Percentiles rank a stretch among this genome's conserved stretches.
phyloP scores from a whole-genome alignment of 2,329 filamentous ascomycete genomes.

The Scorias spongiosa region DNA sequence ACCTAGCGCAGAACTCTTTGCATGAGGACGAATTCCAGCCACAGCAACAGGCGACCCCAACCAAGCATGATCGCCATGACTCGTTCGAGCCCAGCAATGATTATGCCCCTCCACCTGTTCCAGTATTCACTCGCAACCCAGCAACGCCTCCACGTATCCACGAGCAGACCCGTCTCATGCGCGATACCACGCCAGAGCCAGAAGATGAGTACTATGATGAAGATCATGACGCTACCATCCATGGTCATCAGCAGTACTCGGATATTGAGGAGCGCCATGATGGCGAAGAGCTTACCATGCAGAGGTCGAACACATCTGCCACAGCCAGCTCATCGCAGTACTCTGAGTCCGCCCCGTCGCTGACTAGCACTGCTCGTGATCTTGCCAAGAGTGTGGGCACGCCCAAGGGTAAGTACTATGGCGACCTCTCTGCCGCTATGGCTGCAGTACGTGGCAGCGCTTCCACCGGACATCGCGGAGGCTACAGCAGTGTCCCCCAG shows the following conservation, averaged over 20 bases:
- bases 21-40: neutral
- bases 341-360: conserved; percentile 17
- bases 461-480: conserved; percentile 1
- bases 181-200: conserved; percentile 13
- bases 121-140: conserved; percentile 1
- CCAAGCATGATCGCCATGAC: conserved; percentile 11
- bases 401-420: conserved; percentile 31
- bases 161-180: conserved; percentile 13
- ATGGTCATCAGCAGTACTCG: neutral
- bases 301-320: conserved; percentile 17
- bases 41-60: neutral
- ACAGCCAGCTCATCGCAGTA: conserved; percentile 19
- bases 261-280: conserved; percentile 2
- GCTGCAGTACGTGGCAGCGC: conserved; percentile 19
- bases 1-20: neutral
- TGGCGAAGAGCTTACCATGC: conserved; percentile 8
- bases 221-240: conserved; percentile 3
- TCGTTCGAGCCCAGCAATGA: conserved; percentile 8
- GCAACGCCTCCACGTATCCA: neutral
- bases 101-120: neutral
- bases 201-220: conserved; percentile 5
- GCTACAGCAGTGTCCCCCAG: conserved; percentile 6
- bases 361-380: conserved; percentile 5
- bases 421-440: conserved; percentile 30
- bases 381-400: conserved; percentile 11